Evolutionary conservation across 371 early-diverging fungal species (phyloP).

Genomic region (Rhizomucor miehei): DNA sequence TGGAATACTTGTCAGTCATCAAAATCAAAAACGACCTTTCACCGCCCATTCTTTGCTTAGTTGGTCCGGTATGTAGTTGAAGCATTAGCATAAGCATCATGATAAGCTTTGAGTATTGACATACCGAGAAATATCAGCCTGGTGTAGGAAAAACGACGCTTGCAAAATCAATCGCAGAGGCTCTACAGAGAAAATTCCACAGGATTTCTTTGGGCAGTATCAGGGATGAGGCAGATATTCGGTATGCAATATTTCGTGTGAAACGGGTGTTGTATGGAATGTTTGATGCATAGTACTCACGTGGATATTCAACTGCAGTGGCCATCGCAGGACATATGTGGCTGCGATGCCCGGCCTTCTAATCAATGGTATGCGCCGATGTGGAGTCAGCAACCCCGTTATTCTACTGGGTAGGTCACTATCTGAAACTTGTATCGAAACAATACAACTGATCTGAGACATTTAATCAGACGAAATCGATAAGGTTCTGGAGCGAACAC

Average conservation of each 20-base stretch:
- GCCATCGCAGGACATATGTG: conserved; percentile 88
- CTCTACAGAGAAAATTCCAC: conserved; percentile 78
- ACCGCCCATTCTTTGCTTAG: conserved; percentile 80
- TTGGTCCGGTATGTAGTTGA: conserved; percentile 59
- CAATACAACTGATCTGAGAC: neutral
- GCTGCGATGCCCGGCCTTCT: conserved; percentile 86
- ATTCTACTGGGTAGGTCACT: conserved; percentile 58
- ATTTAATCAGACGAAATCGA: conserved; percentile 77
- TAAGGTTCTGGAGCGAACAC: conserved; percentile 65
- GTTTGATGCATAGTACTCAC: neutral
- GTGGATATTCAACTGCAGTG: conserved; percentile 32
- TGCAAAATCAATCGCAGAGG: conserved; percentile 74
- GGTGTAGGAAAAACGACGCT: conserved; percentile 85
- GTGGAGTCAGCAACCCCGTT: conserved; percentile 79
- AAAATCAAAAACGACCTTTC: conserved; percentile 63
- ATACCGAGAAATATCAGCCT: conserved; percentile 38
- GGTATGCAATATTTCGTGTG: no score
- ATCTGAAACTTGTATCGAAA: neutral
- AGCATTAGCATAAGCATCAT: no score
- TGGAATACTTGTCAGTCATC: conserved; percentile 81
- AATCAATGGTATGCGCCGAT: conserved; percentile 71
- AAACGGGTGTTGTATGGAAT: no score
- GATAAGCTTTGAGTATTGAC: no score
- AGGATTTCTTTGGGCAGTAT: conserved; percentile 86
- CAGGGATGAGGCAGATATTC: conserved; percentile 86